These are phyloP conservation scores for Aspergillus alliaceus DNA, from an alignment of 2,329 filamentous ascomycete species.

Conservation along the genomic window DNA sequence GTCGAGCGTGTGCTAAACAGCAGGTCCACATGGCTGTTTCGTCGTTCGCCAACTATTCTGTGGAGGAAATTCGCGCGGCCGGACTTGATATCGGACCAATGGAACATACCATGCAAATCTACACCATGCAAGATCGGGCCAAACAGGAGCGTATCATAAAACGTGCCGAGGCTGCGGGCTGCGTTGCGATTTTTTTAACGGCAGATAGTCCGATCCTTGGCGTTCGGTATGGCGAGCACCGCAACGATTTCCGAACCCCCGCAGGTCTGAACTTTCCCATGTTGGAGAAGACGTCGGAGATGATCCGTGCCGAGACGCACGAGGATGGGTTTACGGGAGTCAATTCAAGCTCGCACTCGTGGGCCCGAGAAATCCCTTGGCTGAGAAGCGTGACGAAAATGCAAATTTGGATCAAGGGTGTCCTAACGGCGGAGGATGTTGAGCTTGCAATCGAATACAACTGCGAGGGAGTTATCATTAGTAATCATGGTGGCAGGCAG, in stretches of 20 bases:
- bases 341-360: constrained; percentile 34
- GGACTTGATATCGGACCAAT: constrained; percentile 19
- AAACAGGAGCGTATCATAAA: constrained; percentile 27
- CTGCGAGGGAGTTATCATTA: constrained; percentile 38
- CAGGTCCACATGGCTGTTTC: constrained; percentile 52
- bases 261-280: constrained; percentile 43
- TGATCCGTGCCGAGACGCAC: constrained; percentile 22
- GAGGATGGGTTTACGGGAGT: constrained; percentile 23
- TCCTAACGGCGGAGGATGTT: constrained; percentile 37
- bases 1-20: constrained; percentile 44
- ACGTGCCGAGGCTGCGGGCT: constrained; percentile 34
- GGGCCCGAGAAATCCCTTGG: constrained; percentile 53
- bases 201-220: constrained; percentile 57
- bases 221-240: constrained; percentile 53
- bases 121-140: constrained; percentile 23
- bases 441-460: constrained; percentile 35
- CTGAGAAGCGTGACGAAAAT: constrained; percentile 50
- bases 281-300: constrained; percentile 22
- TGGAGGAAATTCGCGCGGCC: constrained; percentile 48
- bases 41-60: constrained; percentile 45
- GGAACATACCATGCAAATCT: constrained; percentile 27
- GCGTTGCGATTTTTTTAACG: constrained; percentile 55
- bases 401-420: constrained; percentile 38
- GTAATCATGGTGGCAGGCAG: constrained; percentile 41
- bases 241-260: constrained; percentile 52